phyloP scores from a whole-genome alignment of 352 stramenopile species.

The Pythium diclinum region DNA sequence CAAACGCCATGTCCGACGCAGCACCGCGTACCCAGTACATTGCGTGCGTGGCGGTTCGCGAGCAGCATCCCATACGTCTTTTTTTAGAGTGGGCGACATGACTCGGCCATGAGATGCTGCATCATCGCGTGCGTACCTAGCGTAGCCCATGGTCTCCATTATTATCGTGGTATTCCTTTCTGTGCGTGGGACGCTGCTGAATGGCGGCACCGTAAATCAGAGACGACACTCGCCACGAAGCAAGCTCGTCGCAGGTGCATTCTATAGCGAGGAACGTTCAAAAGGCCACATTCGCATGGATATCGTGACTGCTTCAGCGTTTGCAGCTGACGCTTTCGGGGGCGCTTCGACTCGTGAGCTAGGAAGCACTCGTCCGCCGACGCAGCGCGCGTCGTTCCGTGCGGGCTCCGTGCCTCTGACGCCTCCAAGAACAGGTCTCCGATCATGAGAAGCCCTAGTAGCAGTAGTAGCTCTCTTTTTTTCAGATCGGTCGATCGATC shows the following conservation, averaged over 20 bases:
- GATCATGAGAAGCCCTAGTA: not conserved
- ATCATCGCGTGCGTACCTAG: not conserved
- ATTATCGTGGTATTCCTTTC: not conserved
- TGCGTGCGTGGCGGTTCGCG: not conserved
- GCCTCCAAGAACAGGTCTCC: not conserved
- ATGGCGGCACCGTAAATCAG: not conserved
- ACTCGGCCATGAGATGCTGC: not conserved
- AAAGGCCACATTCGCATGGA: not conserved
- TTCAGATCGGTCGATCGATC: not conserved
- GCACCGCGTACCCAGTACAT: not conserved
- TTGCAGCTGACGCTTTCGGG: not conserved
- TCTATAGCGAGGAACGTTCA: not conserved
- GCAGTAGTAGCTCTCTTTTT: not conserved
- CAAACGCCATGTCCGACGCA: not conserved
- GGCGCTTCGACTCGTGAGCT: conserved; percentile 5
- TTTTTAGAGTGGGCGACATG: not conserved
- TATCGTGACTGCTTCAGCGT: not conserved
- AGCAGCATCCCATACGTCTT: not conserved
- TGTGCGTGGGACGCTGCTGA: conserved; percentile 1
- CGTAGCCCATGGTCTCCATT: not conserved
- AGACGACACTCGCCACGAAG: not conserved
- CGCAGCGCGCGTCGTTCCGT: conserved; percentile 3
- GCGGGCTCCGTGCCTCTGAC: not conserved
- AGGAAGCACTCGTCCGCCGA: not conserved
- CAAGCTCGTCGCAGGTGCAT: not conserved